Evolutionary conservation across 2,329 filamentous ascomycete genomes (phyloP).

Genomic region (Sarocladium brachiariae): DNA sequence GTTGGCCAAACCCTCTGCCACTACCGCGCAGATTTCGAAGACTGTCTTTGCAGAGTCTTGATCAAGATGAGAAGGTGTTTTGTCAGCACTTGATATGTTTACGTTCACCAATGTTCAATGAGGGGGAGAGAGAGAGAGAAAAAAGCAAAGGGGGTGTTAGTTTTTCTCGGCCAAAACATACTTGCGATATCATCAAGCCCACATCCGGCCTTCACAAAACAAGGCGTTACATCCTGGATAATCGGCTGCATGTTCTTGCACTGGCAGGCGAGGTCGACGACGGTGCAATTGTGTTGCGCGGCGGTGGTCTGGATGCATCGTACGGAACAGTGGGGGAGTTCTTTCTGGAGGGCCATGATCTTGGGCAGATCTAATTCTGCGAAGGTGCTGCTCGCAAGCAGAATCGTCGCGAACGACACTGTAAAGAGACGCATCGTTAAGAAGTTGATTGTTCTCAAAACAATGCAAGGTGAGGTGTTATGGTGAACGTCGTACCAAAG

Average conservation of each 20-base stretch:
- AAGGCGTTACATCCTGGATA: slow-evolving; percentile 26
- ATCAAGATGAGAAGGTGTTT: no score
- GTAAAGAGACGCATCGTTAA: background rate
- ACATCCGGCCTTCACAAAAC: slow-evolving; percentile 28
- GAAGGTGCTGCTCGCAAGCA: slow-evolving; percentile 12
- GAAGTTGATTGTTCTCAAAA: background rate
- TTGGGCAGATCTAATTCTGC: slow-evolving; percentile 14
- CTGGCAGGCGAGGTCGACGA: slow-evolving; percentile 29
- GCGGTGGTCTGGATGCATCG: slow-evolving; percentile 28
- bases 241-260: slow-evolving; percentile 30
- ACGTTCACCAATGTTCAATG: no score
- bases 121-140: background rate
- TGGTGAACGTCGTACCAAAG: no score
- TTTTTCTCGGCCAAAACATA: no score
- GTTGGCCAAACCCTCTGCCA: background rate
- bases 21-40: background rate
- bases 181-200: slow-evolving; percentile 23
- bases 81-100: no score
- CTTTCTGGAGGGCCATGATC: slow-evolving; percentile 12
- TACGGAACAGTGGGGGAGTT: slow-evolving; percentile 32
- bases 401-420: slow-evolving; percentile 2
- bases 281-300: slow-evolving; percentile 24
- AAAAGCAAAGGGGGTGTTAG: background rate
- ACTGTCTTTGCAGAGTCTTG: background rate
- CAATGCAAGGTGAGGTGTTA: no score